Conservation (phyloP, 192 early-diverging fungal species). For the Coemansia sp. region DNA sequence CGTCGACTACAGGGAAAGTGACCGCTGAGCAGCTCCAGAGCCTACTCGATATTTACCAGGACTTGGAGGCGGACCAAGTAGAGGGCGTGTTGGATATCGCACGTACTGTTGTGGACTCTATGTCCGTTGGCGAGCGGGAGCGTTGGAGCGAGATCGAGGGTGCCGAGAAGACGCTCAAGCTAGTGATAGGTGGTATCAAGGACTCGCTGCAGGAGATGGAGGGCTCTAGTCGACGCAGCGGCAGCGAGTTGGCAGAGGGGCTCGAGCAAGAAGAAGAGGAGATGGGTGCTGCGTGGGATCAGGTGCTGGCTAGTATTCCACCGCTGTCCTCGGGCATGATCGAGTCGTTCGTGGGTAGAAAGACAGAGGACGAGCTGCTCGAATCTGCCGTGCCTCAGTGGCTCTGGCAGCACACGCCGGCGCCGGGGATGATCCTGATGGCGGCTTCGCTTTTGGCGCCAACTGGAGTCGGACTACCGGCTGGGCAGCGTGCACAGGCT, state of each 20-base stretch:
- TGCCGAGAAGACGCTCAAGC: slow-evolving; percentile 50
- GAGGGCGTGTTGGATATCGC: slow-evolving; percentile 17
- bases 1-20: slow-evolving; percentile 14
- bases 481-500: slow-evolving; percentile 24
- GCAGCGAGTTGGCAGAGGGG: slow-evolving; percentile 5
- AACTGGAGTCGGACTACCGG: slow-evolving; percentile 28
- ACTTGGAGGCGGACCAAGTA: not conserved
- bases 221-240: not conserved
- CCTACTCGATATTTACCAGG: slow-evolving; percentile 13
- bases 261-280: slow-evolving; percentile 26
- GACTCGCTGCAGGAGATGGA: slow-evolving; percentile 25
- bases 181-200: slow-evolving; percentile 47
- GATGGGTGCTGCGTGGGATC: slow-evolving; percentile 48
- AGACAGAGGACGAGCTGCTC: not conserved
- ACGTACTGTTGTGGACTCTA: slow-evolving; percentile 17
- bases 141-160: slow-evolving; percentile 45
- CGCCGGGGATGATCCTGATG: slow-evolving; percentile 45
- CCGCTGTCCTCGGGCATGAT: slow-evolving; percentile 19
- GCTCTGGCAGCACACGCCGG: slow-evolving; percentile 44
- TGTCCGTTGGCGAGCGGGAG: slow-evolving; percentile 9
- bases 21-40: slow-evolving; percentile 31
- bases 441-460: slow-evolving; percentile 46
- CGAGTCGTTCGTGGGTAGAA: not conserved
- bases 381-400: slow-evolving; percentile 15
- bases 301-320: slow-evolving; percentile 42